phyloP scores from a whole-genome alignment of 306 rosid species.

The Cucurbita argyrosperma region DNA sequence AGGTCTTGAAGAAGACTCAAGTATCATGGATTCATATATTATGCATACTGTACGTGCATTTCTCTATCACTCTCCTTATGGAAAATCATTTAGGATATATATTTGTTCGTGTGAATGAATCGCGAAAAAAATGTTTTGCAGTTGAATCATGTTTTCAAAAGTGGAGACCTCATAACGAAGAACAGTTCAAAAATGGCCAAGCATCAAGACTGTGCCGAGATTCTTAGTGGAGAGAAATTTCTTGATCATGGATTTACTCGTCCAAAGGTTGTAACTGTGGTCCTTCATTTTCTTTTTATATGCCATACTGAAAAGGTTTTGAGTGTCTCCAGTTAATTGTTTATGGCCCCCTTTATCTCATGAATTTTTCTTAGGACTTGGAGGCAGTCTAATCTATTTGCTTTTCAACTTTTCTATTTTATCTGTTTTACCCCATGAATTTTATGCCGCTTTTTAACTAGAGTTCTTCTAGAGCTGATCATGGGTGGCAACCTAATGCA shows the following conservation, averaged over 20 bases:
- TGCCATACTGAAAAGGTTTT: background rate
- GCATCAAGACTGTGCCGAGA: conserved; percentile 26
- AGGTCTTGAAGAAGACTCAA: conserved; percentile 52
- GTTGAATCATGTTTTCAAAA: conserved; percentile 79
- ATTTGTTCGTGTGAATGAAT: conserved; percentile 2
- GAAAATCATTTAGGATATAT: background rate
- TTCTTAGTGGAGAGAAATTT: conserved; percentile 26
- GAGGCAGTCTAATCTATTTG: background rate
- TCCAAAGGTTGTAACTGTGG: conserved; percentile 56
- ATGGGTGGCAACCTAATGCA: background rate
- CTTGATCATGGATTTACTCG: conserved; percentile 93
- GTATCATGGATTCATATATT: conserved; percentile 64
- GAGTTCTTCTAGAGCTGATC: background rate
- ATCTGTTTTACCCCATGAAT: background rate
- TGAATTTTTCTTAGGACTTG: background rate
- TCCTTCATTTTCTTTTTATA: background rate
- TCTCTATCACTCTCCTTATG: conserved; percentile 4
- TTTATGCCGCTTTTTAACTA: background rate
- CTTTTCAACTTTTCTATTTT: background rate
- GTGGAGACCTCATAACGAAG: conserved; percentile 55
- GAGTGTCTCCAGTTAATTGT: background rate
- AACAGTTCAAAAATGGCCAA: conserved; percentile 52
- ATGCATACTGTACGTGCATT: conserved; percentile 63
- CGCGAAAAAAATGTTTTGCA: conserved; percentile 21
- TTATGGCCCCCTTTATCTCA: background rate